Evolutionary conservation across 1,139 yeast species (phyloP).

Genomic region (Magnusiomyces ingens): DNA sequence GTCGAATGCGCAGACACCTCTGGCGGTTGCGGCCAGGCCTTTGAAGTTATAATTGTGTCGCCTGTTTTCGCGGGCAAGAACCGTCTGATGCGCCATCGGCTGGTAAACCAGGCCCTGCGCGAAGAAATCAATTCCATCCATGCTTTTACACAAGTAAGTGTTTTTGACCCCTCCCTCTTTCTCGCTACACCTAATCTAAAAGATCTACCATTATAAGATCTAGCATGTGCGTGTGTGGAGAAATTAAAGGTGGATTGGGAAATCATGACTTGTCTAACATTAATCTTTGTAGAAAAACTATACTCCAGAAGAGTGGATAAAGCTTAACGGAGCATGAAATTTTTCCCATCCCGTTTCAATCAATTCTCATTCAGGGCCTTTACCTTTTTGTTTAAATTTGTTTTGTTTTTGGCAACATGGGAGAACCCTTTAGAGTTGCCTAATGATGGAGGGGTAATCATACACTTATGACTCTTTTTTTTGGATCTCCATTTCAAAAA

Average conservation of each 20-base stretch:
- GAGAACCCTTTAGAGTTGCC: too few species aligned
- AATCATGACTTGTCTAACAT: neutral
- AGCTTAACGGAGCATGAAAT: conserved; percentile 13
- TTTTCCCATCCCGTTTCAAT: neutral
- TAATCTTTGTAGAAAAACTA: conserved; percentile 23
- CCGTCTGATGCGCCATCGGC: conserved; percentile 75
- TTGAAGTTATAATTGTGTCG: conserved; percentile 77
- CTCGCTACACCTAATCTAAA: too few species aligned
- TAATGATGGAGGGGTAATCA: too few species aligned
- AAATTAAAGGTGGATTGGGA: neutral
- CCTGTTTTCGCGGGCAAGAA: conserved; percentile 70
- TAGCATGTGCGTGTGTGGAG: too few species aligned
- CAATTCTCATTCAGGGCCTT: too few species aligned
- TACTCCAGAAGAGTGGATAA: conserved; percentile 29
- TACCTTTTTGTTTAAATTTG: too few species aligned
- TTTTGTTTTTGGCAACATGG: too few species aligned
- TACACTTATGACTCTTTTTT: too few species aligned
- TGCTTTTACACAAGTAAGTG: conserved; percentile 90
- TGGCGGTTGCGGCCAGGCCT: conserved; percentile 86
- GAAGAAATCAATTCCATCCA: conserved; percentile 82
- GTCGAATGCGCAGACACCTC: conserved; percentile 36
- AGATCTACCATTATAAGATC: too few species aligned
- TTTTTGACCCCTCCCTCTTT: too few species aligned
- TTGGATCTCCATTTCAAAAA: too few species aligned
- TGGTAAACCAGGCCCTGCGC: conserved; percentile 72